Percentiles rank a stretch among this genome's conserved stretches.
Conservation (phyloP, 2,329 filamentous ascomycete species). For the Trichoderma koningiopsis region DNA sequence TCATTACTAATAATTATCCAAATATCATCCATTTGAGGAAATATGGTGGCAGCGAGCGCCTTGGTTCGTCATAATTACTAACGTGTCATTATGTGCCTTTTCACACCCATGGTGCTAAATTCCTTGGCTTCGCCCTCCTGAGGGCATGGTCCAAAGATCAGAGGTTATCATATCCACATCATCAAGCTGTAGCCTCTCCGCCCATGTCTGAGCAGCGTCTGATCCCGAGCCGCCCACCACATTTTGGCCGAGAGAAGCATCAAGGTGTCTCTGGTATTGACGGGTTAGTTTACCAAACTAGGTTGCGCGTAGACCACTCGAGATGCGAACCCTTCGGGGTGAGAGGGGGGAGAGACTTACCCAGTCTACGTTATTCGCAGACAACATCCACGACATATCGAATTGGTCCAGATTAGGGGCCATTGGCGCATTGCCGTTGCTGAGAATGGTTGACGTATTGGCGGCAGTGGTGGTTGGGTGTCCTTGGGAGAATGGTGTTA, state of each 20-base stretch:
- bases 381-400: slow-evolving; percentile 43
- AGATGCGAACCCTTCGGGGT: not conserved
- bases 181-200: slow-evolving; percentile 35
- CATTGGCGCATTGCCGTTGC: slow-evolving; percentile 1
- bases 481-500: slow-evolving; percentile 2
- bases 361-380: slow-evolving; percentile 43
- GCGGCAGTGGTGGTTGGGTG: not conserved
- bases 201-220: slow-evolving; percentile 36
- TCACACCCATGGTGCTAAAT: not conserved
- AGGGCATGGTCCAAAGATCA: slow-evolving; percentile 31
- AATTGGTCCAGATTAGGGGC: slow-evolving; percentile 31
- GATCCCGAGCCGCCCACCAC: slow-evolving; percentile 34
- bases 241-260: slow-evolving; percentile 36
- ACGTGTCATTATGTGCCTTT: not conserved
- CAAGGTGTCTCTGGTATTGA: slow-evolving; percentile 33
- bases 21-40: not conserved
- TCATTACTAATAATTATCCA: not conserved
- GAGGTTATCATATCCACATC: slow-evolving; percentile 34
- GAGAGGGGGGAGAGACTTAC: slow-evolving; percentile 33
- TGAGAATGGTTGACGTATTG: not conserved
- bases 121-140: slow-evolving; percentile 18
- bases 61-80: not conserved
- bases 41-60: not conserved
- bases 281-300: not conserved
- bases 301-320: not conserved